Evolutionary conservation across 768 basidiomycete genomes (phyloP).

Genomic region (Suillus americanus): DNA sequence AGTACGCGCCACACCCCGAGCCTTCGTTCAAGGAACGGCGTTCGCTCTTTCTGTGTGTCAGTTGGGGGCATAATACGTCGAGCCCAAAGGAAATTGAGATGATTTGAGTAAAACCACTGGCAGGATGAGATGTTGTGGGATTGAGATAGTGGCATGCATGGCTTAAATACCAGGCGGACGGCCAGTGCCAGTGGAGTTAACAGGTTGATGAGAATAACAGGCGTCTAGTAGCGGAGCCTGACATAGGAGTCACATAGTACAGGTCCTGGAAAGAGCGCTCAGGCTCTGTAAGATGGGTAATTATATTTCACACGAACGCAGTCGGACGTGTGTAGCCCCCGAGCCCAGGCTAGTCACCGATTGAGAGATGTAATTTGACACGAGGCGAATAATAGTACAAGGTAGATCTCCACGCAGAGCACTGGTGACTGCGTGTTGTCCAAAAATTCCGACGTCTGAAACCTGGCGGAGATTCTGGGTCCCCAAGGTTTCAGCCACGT

Average conservation of each 20-base stretch:
- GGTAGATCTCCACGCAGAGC: not conserved
- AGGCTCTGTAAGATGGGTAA: too few species aligned
- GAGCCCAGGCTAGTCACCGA: not conserved
- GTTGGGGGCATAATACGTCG: not conserved
- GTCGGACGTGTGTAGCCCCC: not conserved
- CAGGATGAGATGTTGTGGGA: not conserved
- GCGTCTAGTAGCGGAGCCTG: not conserved
- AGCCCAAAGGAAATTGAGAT: not conserved
- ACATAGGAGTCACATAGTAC: not conserved
- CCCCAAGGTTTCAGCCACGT: not conserved
- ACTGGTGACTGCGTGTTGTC: not conserved
- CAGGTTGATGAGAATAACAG: not conserved
- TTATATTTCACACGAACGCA: not conserved
- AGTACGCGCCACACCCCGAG: conserved; percentile 28
- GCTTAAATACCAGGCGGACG: not conserved
- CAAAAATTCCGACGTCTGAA: not conserved
- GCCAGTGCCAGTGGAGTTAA: not conserved
- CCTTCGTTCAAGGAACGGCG: conserved; percentile 10
- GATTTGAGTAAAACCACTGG: not conserved
- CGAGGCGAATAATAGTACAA: too few species aligned
- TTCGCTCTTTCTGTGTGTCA: conserved; percentile 1
- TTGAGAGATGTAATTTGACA: not conserved
- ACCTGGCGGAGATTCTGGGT: not conserved
- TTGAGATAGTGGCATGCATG: not conserved
- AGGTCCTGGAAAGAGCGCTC: not conserved